phyloP scores from a whole-genome alignment of 805 yeast genomes.

The Candida easanensis region DNA sequence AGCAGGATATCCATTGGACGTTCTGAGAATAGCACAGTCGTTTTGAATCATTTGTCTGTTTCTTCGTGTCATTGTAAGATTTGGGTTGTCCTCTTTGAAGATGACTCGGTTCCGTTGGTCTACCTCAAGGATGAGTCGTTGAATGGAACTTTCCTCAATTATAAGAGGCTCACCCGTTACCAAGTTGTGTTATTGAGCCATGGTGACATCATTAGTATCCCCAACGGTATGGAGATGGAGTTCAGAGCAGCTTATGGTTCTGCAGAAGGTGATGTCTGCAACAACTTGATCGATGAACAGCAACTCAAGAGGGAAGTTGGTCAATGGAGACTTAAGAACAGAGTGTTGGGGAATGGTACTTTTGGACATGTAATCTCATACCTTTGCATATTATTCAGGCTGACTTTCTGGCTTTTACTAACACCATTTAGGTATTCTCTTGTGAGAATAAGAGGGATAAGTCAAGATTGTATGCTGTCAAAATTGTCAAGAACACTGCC shows the following conservation, averaged over 20 bases:
- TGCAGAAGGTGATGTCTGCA: constrained; percentile 14
- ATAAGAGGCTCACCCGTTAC: constrained; percentile 29
- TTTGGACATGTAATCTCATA: constrained; percentile 47
- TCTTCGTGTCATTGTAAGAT: constrained; percentile 47
- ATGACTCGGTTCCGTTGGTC: constrained; percentile 41
- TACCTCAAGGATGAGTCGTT: constrained; percentile 50
- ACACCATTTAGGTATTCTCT: constrained; percentile 29
- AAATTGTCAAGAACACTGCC: constrained; percentile 35
- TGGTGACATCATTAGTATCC: constrained; percentile 39
- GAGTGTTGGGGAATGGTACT: constrained; percentile 51
- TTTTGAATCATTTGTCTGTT: constrained; percentile 36
- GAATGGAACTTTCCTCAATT: constrained; percentile 50
- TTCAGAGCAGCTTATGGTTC: constrained; percentile 20
- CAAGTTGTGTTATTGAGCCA: constrained; percentile 34
- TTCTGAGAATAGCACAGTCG: constrained; percentile 30
- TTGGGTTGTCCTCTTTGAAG: constrained; percentile 52
- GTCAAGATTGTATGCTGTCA: constrained; percentile 45
- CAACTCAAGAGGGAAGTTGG: constrained; percentile 24
- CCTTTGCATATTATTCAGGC: neutral
- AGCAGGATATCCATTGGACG: constrained; percentile 46
- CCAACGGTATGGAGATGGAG: constrained; percentile 27
- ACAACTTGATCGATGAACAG: constrained; percentile 20
- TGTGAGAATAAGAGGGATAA: constrained; percentile 27
- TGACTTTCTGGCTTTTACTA: neutral
- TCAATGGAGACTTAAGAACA: constrained; percentile 42